Conservation (phyloP, 345 rosid genomes). For the Murraya koenigii region DNA sequence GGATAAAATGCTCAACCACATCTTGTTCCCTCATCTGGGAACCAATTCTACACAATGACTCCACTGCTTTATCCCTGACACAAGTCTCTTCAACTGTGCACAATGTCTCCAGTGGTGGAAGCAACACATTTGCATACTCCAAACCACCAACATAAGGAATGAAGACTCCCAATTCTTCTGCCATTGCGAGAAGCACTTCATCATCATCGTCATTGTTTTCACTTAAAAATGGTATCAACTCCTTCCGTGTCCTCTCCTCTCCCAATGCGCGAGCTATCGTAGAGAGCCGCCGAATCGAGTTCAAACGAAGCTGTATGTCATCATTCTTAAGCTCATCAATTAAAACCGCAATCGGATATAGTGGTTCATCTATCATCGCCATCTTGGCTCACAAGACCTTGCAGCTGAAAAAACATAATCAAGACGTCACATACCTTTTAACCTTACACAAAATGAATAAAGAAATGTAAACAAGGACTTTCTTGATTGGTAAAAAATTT, state of each 20-base stretch:
- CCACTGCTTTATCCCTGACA: slow-evolving; percentile 71
- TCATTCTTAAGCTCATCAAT: slow-evolving; percentile 80
- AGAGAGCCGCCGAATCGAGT: slow-evolving; percentile 65
- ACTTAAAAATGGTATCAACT: slow-evolving; percentile 68
- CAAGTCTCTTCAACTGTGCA: slow-evolving; percentile 74
- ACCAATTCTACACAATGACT: slow-evolving; percentile 67
- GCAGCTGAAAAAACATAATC: not conserved
- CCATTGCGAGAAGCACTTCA: slow-evolving; percentile 79
- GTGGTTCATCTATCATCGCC: slow-evolving; percentile 71
- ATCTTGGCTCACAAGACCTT: slow-evolving; percentile 29
- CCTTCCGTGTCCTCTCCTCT: slow-evolving; percentile 73
- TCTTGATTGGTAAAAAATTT: not conserved
- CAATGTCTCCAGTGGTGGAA: slow-evolving; percentile 68
- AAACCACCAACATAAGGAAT: slow-evolving; percentile 78
- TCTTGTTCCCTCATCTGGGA: slow-evolving; percentile 74
- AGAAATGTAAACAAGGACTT: not conserved
- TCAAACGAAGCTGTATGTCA: slow-evolving; percentile 71
- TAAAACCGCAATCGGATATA: slow-evolving; percentile 74
- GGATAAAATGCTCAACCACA: slow-evolving; percentile 60
- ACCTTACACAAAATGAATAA: not conserved
- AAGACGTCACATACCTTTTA: slow-evolving; percentile 3
- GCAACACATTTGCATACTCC: slow-evolving; percentile 58
- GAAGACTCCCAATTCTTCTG: slow-evolving; percentile 75
- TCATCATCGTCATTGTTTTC: slow-evolving; percentile 84
- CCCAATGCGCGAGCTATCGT: slow-evolving; percentile 79